Evolutionary conservation across 768 basidiomycete genomes (phyloP), one percentile per base, ranked within the genome.

Genomic region (Termitomyces sp.): DNA sequence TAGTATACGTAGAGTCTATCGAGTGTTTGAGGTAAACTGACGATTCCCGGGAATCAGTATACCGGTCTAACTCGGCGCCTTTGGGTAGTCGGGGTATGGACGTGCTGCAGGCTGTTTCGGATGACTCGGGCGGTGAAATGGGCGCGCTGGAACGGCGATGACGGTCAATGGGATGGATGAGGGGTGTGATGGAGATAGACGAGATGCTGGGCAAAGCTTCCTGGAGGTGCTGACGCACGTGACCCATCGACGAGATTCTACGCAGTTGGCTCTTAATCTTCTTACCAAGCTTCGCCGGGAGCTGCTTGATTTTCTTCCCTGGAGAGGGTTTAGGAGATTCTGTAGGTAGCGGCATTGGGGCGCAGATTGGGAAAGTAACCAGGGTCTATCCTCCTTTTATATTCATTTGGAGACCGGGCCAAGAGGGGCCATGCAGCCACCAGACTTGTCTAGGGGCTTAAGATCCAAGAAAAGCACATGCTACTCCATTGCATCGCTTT

Each of bases 131-230:
- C 3, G 52, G 51, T 16, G 65, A 22, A 56, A 47, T 22, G 45
- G 62, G 50, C 50, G 61, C 33, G 65, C 68, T 52, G 63, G 45
- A 58, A 64, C 58, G 44, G 60, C 60, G 61, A 58, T 67, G 34
- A 61, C 64, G 61, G 63, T 63, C 56, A 60, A 75, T 61, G 76
- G 75, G 61, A 63, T 69, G 69, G 78, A 80, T 62, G 74, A 77
- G 67, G 78, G 80, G 55, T 77, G 68, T 59, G 18, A 65, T 61
- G 58, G 65, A 59, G 54, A 68, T 65, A 61, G 67, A 65, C 47
- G 65, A 64, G 50, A 68, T 68, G 60, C 65, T 63, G 59, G 61
- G 61, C 63, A 65, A 65, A 53, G 63, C 62, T 41, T 66, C 61
- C 0, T 51, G 54, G n/a, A 59, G 48, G 37, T 70, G 64, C 56